Evolutionary conservation across 2,329 filamentous ascomycete species (phyloP), one percentile per base, ranked within the genome.

Genomic region (Aspergillus uvarum): DNA sequence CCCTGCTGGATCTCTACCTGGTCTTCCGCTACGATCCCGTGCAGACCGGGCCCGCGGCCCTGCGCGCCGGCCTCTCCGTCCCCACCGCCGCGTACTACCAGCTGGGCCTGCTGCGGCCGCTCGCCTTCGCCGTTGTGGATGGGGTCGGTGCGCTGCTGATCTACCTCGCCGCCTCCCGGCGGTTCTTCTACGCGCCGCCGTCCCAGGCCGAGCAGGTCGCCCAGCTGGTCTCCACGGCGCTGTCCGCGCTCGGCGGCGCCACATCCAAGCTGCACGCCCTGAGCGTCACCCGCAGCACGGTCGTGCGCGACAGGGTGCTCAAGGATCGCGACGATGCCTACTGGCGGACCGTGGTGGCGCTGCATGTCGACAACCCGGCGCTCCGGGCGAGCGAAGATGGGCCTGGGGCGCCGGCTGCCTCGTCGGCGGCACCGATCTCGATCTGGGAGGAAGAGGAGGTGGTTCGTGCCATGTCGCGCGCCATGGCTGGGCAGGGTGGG

Each of bases 231-330:
- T 67, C 69, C 12, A 69, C 75, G 1, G 79, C 81, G 1, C 82
- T 85, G 53, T 80, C 83, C 52, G 75, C 80, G 3, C 74, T 96
- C 52, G 83, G 86, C 48, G 77, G 77, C 5, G 81, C 85, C 12
- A 84, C 87, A 72, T 83, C 85, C 57, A 92, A 89, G 73, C 74
- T 96, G 61, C 87, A 85, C 66, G 90, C 89, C 0, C 78, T 90
- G 42, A 89, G 87, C 7, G 87, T 96, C 59, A 79, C 96, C 50
- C 86, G 89, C 72, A 97, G 97, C 78, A 91, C 91, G 2, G 84
- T 90, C 16, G 81, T 89, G 59, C 80, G 93, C 58, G 91, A 97
- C 76, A 82, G 85, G 63, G 84, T 83, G 48, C 78, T 97, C 74
- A 85, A 92, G 60, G 81, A 76, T 2, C 83, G 84, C 59, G 83